Conservation (phyloP, 2,329 filamentous ascomycete genomes). For the Mollisia scopiformis region DNA sequence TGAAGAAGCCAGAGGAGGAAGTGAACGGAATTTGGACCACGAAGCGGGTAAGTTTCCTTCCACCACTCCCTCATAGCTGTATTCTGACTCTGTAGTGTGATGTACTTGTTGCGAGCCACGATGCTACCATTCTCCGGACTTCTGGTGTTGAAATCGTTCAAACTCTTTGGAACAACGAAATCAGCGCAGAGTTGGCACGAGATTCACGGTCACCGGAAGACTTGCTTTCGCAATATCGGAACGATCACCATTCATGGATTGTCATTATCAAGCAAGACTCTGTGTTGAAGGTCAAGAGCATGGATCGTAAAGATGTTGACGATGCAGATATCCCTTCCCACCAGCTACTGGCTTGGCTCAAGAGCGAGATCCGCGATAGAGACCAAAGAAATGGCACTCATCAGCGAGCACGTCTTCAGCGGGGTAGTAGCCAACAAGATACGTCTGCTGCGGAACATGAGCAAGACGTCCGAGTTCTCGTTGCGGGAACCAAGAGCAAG, state of each 20-base stretch:
- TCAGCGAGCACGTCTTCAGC: constrained; percentile 42
- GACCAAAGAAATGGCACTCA: constrained; percentile 62
- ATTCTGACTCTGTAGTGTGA: constrained; percentile 64
- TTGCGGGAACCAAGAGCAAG: constrained; percentile 82
- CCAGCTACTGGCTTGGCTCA: constrained; percentile 80
- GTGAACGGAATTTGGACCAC: constrained; percentile 59
- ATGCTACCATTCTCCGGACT: constrained; percentile 73
- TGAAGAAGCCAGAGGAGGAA: constrained; percentile 74
- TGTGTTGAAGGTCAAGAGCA: constrained; percentile 78
- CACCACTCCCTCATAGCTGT: constrained; percentile 10
- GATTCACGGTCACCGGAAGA: constrained; percentile 82
- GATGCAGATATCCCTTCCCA: constrained; percentile 76
- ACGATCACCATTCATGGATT: constrained; percentile 82
- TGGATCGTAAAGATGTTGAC: constrained; percentile 72
- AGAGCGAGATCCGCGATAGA: constrained; percentile 79
- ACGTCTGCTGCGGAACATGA: constrained; percentile 46
- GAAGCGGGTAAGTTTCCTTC: constrained; percentile 58
- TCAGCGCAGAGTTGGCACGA: constrained; percentile 85
- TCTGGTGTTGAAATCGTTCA: constrained; percentile 77
- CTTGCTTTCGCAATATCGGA: constrained; percentile 73
- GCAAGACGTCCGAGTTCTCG: constrained; percentile 82
- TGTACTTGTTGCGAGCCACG: constrained; percentile 87
- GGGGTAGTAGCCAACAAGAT: constrained; percentile 30
- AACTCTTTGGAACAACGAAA: constrained; percentile 78
- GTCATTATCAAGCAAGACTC: constrained; percentile 82